Conservation (phyloP, 129 eudicot genomes). For the Silybum marianum region DNA sequence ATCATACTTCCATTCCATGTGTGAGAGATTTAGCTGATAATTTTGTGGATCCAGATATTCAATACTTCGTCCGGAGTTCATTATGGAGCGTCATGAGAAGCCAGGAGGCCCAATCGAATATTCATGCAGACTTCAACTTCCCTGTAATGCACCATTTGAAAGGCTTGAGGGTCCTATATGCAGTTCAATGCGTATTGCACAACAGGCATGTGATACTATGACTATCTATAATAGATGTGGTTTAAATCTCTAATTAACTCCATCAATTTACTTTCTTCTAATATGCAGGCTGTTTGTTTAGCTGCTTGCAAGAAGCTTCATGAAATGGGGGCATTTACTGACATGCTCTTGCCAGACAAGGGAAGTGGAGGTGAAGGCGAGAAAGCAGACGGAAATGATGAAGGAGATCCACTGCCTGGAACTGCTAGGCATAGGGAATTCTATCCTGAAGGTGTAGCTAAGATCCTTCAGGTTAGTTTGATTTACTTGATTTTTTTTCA, state of each 20-base stretch:
- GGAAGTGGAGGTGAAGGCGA: conserved; percentile 85
- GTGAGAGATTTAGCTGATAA: background rate
- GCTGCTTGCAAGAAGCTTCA: conserved; percentile 99
- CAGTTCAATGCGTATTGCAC: conserved; percentile 97
- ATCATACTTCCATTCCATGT: background rate
- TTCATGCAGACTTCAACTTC: conserved; percentile 98
- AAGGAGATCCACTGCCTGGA: conserved; percentile 93
- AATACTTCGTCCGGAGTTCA: conserved; percentile 95
- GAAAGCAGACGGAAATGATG: conserved; percentile 73
- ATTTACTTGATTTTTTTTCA: background rate
- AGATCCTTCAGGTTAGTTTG: conserved; percentile 69
- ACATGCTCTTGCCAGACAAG: conserved; percentile 99
- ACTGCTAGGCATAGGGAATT: conserved; percentile 97
- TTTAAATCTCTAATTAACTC: background rate
- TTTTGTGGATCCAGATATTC: conserved; percentile 59
- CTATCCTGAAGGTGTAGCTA: conserved; percentile 98
- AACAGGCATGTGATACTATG: conserved; percentile 59
- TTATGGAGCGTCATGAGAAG: conserved; percentile 95
- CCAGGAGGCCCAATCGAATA: conserved; percentile 73
- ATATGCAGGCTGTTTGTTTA: conserved; percentile 89
- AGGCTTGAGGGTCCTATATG: conserved; percentile 95
- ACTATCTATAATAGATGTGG: background rate
- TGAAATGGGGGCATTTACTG: conserved; percentile 99
- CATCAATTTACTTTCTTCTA: conserved; percentile 3
- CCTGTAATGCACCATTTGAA: conserved; percentile 98